Conservation (phyloP, 2,329 filamentous ascomycete species). For the Macrophomina phaseolina region DNA sequence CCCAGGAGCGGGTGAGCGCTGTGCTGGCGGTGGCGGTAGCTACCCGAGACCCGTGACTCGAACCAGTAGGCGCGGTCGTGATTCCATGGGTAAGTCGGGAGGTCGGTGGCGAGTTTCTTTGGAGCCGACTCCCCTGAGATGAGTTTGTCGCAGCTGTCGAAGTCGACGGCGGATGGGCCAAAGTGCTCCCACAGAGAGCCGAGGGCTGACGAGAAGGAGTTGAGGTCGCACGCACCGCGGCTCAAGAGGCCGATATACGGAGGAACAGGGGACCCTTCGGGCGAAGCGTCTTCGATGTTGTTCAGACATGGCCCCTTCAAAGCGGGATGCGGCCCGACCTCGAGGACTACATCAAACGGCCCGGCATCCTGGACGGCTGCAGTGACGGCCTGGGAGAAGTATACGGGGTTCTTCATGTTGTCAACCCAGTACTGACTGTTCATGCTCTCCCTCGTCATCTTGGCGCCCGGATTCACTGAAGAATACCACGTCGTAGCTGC, state of each 20-base stretch:
- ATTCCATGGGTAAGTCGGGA: slow-evolving; percentile 27
- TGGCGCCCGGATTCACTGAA: not conserved
- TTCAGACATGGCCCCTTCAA: slow-evolving; percentile 51
- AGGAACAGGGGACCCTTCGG: not conserved
- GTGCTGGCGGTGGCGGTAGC: too few relatives aligned
- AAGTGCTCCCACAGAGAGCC: slow-evolving; percentile 30
- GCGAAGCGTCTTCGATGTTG: slow-evolving; percentile 35
- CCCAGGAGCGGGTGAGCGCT: too few relatives aligned
- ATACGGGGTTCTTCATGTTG: slow-evolving; percentile 54
- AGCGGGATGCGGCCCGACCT: slow-evolving; percentile 55
- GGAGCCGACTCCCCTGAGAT: not conserved
- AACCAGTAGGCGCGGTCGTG: slow-evolving; percentile 15
- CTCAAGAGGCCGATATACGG: slow-evolving; percentile 34
- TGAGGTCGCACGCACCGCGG: slow-evolving; percentile 35
- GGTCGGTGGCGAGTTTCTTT: not conserved
- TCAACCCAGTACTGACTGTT: slow-evolving; percentile 49
- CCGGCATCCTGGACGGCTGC: slow-evolving; percentile 32
- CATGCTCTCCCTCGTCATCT: not conserved
- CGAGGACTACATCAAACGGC: slow-evolving; percentile 47
- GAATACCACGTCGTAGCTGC: not conserved
- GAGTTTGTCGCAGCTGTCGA: not conserved
- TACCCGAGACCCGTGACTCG: too few relatives aligned
- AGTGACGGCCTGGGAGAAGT: slow-evolving; percentile 52
- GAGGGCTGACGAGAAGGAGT: slow-evolving; percentile 32
- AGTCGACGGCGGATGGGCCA: not conserved